A percentile compares a stretch with the other conserved stretches of the same genome.
Conservation (phyloP, 805 yeast genomes). For the Metschnikowia kofuensis region DNA sequence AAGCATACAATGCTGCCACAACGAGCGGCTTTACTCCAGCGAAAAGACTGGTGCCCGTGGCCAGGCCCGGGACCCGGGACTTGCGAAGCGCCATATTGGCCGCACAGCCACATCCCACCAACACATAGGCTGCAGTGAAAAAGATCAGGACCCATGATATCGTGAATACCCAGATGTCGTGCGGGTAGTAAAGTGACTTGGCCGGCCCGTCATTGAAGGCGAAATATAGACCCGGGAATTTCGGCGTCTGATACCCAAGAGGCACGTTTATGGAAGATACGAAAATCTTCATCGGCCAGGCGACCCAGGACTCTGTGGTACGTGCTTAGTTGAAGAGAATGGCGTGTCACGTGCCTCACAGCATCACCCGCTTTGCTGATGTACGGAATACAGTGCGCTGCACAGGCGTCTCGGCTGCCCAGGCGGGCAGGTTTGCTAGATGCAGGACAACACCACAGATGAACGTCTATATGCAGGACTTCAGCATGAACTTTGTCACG, state of each 20-base stretch:
- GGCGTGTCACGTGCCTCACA: background rate
- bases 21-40: slow-evolving; percentile 28
- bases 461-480: no score
- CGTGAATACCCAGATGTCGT: slow-evolving; percentile 82
- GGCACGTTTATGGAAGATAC: slow-evolving; percentile 59
- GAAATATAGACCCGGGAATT: slow-evolving; percentile 79
- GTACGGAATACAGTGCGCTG: no score
- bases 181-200: slow-evolving; percentile 62
- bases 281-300: slow-evolving; percentile 20
- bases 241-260: slow-evolving; percentile 75
- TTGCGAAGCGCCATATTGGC: slow-evolving; percentile 23
- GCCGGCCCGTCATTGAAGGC: slow-evolving; percentile 50
- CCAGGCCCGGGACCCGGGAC: slow-evolving; percentile 13
- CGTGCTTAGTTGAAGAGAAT: background rate
- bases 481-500: no score
- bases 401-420: no score
- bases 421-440: no score
- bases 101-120: slow-evolving; percentile 62
- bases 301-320: background rate
- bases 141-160: slow-evolving; percentile 76
- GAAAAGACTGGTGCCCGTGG: slow-evolving; percentile 1
- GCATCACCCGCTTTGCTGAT: no score
- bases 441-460: no score
- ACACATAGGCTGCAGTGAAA: slow-evolving; percentile 57
- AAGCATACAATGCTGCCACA: slow-evolving; percentile 46